A percentile compares a stretch with the other conserved stretches of the same genome.
Evolutionary conservation across 164 flowering plant species (phyloP).

Genomic region (Berberis vulgaris): DNA sequence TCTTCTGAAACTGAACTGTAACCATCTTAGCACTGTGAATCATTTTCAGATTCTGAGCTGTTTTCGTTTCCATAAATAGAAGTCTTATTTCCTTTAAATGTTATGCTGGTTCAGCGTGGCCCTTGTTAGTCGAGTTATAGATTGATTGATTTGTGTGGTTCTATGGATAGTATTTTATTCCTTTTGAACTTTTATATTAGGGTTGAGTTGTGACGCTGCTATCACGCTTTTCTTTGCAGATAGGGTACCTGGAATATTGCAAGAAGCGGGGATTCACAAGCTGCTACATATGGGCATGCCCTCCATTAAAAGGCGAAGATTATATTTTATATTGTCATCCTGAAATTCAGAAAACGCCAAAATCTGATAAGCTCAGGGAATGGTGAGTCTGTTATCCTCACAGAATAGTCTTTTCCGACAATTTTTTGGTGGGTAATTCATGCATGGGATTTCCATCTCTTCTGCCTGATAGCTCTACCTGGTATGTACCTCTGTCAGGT

Average conservation of each 20-base stretch:
- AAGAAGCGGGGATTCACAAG: constrained; percentile 51
- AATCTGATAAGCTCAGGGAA: constrained; percentile 92
- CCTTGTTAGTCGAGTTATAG: too few species aligned
- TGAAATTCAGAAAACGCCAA: constrained; percentile 97
- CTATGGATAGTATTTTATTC: not conserved
- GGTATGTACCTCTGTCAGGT: not conserved
- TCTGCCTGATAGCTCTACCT: not conserved
- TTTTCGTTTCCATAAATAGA: too few species aligned
- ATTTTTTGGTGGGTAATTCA: not conserved
- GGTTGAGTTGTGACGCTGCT: not conserved
- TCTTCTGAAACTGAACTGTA: too few species aligned
- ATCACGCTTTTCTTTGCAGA: constrained; percentile 33
- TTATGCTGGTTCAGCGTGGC: too few species aligned
- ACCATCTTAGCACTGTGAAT: too few species aligned
- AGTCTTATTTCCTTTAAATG: too few species aligned
- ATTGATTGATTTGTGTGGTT: too few species aligned
- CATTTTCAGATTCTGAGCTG: too few species aligned
- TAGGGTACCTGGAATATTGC: constrained; percentile 76
- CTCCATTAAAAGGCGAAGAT: constrained; percentile 57
- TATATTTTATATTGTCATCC: constrained; percentile 87
- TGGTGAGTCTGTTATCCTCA: constrained; percentile 48
- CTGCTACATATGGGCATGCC: constrained; percentile 64
- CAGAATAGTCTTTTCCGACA: not conserved
- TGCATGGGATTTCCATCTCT: not conserved
- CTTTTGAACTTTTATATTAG: not conserved